Conservation (phyloP, 148 eudicot species). For the Fallopia convolvulus region DNA sequence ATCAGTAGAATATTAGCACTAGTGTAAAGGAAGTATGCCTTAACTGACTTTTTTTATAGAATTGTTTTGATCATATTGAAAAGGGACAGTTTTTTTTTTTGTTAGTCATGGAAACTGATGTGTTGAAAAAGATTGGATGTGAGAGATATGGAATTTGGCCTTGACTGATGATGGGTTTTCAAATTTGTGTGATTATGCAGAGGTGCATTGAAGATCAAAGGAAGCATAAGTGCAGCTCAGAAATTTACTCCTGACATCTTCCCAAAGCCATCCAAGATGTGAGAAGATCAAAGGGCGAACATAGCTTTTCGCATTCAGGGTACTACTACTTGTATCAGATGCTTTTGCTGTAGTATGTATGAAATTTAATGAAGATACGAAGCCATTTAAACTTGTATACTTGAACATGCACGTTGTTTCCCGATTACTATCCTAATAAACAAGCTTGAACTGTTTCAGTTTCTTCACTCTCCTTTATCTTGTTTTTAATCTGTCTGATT, state of each 20-base stretch:
- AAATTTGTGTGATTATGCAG: conserved; percentile 12
- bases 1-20: background rate
- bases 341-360: conserved; percentile 1
- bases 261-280: conserved; percentile 96
- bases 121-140: background rate
- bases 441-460: background rate
- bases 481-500: background rate
- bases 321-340: conserved; percentile 5
- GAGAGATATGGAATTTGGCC: background rate
- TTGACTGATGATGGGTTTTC: background rate
- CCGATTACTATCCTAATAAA: background rate
- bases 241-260: conserved; percentile 95
- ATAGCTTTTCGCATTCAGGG: background rate
- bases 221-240: conserved; percentile 84
- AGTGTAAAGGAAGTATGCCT: background rate
- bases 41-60: background rate
- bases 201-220: conserved; percentile 90
- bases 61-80: background rate
- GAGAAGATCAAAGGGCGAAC: conserved; percentile 16
- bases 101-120: background rate
- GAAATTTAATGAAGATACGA: background rate
- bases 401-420: background rate
- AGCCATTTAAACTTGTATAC: background rate
- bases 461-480: background rate
- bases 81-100: background rate